Conservation (phyloP, 331 rosid genomes). For the Cydonia oblonga region DNA sequence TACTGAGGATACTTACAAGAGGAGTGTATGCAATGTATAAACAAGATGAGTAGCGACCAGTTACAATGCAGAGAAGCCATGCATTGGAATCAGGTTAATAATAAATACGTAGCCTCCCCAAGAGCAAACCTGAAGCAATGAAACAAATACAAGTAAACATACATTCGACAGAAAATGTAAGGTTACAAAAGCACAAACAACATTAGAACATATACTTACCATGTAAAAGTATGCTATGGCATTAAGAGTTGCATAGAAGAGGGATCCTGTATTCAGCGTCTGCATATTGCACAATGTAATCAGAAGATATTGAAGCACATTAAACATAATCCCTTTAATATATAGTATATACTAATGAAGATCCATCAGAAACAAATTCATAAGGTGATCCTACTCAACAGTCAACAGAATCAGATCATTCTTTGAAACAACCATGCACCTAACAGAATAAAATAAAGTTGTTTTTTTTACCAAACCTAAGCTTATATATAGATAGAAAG, state of each 20-base stretch:
- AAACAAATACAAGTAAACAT: conserved; percentile 7
- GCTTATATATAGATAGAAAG: conserved; percentile 96
- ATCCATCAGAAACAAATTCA: background rate
- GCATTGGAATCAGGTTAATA: conserved; percentile 96
- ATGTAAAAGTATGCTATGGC: conserved; percentile 91
- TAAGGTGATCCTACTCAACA: background rate
- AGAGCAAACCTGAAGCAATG: conserved; percentile 75
- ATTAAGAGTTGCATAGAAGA: conserved; percentile 36
- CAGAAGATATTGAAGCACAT: conserved; percentile 16
- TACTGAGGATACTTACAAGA: conserved; percentile 57
- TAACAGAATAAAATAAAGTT: background rate
- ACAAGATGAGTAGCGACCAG: conserved; percentile 91
- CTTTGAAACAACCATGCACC: background rate
- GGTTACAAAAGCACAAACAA: background rate
- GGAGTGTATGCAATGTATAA: conserved; percentile 94
- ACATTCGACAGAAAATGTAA: background rate
- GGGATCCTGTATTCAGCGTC: conserved; percentile 80
- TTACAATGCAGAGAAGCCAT: conserved; percentile 84
- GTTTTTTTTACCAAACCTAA: conserved; percentile 15
- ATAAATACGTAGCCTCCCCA: conserved; percentile 99
- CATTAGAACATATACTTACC: conserved; percentile 40
- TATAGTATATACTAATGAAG: background rate
- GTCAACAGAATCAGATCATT: background rate
- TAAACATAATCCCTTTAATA: background rate
- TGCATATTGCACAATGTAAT: conserved; percentile 31